Conservation (phyloP, 495 filamentous ascomycete species). For the Clavariopsis aquatica region DNA sequence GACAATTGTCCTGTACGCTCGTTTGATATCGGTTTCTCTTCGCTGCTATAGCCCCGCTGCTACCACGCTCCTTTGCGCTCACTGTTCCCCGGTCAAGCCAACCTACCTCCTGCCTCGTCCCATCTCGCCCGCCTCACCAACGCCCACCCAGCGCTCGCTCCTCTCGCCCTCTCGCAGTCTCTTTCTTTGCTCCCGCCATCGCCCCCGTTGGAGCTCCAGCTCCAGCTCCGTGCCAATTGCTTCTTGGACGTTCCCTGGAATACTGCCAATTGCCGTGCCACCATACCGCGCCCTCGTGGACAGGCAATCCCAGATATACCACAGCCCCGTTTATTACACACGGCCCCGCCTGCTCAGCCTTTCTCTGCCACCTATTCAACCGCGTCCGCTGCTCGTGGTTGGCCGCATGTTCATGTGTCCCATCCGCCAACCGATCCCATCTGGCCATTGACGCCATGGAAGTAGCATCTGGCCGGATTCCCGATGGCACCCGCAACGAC, state of each 20-base stretch:
- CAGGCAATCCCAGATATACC: slow-evolving; percentile 28
- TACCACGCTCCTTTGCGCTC: slow-evolving; percentile 26
- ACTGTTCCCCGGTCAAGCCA: neutral
- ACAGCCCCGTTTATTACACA: slow-evolving; percentile 14
- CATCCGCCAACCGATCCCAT: slow-evolving; percentile 12
- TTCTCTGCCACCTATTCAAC: slow-evolving; percentile 7
- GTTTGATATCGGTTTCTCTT: slow-evolving; percentile 36
- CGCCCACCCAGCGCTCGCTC: slow-evolving; percentile 8
- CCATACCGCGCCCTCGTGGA: slow-evolving; percentile 16
- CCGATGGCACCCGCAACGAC: slow-evolving; percentile 16
- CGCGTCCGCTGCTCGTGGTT: slow-evolving; percentile 3
- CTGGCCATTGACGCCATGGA: slow-evolving; percentile 35
- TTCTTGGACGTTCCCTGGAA: slow-evolving; percentile 12
- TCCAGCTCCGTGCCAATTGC: neutral
- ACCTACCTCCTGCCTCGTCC: neutral
- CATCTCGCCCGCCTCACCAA: neutral
- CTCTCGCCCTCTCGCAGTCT: neutral
- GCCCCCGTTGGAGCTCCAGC: neutral
- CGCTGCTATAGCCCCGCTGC: slow-evolving; percentile 22
- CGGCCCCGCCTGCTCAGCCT: slow-evolving; percentile 5
- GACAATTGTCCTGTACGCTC: slow-evolving; percentile 36
- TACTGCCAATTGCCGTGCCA: slow-evolving; percentile 19
- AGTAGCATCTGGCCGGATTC: slow-evolving; percentile 24
- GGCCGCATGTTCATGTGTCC: slow-evolving; percentile 30
- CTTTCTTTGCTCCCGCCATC: neutral